Evolutionary conservation across 345 rosid species (phyloP).

Genomic region (Populus ilicifolia): DNA sequence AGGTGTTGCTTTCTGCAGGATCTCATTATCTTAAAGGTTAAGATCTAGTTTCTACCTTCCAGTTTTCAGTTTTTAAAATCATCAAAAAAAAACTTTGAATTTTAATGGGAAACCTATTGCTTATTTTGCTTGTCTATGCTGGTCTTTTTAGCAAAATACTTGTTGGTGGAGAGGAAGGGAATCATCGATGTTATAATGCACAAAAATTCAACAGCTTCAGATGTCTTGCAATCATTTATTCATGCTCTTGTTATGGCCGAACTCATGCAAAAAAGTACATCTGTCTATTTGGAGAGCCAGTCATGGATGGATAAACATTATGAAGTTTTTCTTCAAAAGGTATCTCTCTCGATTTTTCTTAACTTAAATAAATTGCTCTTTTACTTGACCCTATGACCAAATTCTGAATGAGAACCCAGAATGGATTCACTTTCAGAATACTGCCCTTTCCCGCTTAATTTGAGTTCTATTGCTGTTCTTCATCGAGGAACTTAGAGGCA

Average conservation of each 20-base stretch:
- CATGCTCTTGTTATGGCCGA: slow-evolving; percentile 64
- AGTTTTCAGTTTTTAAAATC: not conserved
- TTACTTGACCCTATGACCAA: not conserved
- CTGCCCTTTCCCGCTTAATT: too few species aligned
- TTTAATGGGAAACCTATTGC: not conserved
- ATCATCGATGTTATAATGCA: slow-evolving; percentile 47
- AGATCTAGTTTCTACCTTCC: not conserved
- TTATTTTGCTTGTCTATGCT: slow-evolving; percentile 9
- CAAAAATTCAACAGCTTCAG: slow-evolving; percentile 55
- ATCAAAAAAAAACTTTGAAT: too few species aligned
- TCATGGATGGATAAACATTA: slow-evolving; percentile 81
- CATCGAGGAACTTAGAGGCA: too few species aligned
- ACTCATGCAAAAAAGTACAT: slow-evolving; percentile 17
- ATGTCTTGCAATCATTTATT: slow-evolving; percentile 66
- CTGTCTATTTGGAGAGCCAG: slow-evolving; percentile 43
- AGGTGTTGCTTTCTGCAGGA: slow-evolving; percentile 34
- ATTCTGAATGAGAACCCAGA: not conserved
- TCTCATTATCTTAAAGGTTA: slow-evolving; percentile 46
- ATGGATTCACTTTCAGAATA: too few species aligned
- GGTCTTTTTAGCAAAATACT: slow-evolving; percentile 51
- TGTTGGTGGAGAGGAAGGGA: slow-evolving; percentile 52
- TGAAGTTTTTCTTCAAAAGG: slow-evolving; percentile 57
- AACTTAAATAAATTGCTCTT: not conserved
- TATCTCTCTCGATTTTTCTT: slow-evolving; percentile 17
- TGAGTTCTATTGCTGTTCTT: too few species aligned